Conservation (phyloP, 192 early-diverging fungal species). For the Powellomyces hirtus region DNA sequence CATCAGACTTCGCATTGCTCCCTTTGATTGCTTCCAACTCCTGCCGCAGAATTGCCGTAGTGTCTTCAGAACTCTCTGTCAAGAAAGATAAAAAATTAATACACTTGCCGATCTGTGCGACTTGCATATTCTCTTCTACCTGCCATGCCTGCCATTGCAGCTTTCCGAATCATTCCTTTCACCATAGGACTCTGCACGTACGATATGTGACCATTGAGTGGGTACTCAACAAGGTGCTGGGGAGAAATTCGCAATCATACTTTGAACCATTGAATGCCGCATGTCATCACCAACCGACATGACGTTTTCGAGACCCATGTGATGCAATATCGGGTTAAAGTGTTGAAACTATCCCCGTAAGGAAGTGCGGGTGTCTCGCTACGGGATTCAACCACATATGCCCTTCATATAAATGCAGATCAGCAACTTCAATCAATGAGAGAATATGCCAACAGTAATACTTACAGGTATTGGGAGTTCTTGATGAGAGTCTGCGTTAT, state of each 20-base stretch:
- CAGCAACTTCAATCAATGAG: no score
- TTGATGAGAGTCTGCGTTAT: constrained; percentile 55
- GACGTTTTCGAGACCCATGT: constrained; percentile 50
- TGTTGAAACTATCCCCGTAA: constrained; percentile 68
- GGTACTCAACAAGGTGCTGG: not conserved
- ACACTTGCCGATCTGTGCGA: no score
- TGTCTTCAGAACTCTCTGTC: no score
- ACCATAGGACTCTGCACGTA: constrained; percentile 57
- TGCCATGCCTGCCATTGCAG: constrained; percentile 56
- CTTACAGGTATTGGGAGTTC: constrained; percentile 59
- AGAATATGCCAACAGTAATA: not conserved
- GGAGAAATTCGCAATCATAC: not conserved
- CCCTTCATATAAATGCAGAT: constrained; percentile 8
- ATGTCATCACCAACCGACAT: constrained; percentile 54
- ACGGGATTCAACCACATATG: constrained; percentile 46
- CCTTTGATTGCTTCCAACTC: no score
- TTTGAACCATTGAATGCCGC: constrained; percentile 65
- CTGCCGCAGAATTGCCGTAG: no score
- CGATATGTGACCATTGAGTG: not conserved
- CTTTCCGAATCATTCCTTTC: constrained; percentile 63
- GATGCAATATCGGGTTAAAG: constrained; percentile 65
- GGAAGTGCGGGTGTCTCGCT: constrained; percentile 59
- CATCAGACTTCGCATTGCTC: not conserved
- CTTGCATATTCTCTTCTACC: constrained; percentile 25
- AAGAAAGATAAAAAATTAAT: no score